Conservation (phyloP, 805 yeast species). For the Saccharomyces kudriavzevii region DNA sequence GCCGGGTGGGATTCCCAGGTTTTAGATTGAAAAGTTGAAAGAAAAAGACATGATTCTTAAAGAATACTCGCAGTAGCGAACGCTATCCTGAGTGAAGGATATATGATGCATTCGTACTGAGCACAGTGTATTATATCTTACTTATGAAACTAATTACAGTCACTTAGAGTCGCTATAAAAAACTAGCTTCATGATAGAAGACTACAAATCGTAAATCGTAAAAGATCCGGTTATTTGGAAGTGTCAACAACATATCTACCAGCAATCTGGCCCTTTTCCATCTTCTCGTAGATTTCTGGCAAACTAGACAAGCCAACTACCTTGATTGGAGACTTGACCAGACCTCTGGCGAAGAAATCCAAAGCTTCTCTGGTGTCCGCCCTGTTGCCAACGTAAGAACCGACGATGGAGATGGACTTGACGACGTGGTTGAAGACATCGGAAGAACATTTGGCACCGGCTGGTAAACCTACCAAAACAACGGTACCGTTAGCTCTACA, state of each 20-base stretch:
- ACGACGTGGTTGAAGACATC: conserved; percentile 44
- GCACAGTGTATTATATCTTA: not conserved
- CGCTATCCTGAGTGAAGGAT: no score
- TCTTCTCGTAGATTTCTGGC: conserved; percentile 59
- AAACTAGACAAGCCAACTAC: conserved; percentile 68
- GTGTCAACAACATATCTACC: conserved; percentile 87
- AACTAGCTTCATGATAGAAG: not conserved
- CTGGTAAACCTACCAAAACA: conserved; percentile 54
- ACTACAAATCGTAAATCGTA: not conserved
- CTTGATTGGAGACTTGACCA: conserved; percentile 65
- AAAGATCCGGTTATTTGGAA: conserved; percentile 35
- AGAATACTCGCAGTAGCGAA: no score
- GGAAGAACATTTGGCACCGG: conserved; percentile 40
- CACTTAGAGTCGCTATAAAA: not conserved
- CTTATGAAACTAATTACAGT: not conserved
- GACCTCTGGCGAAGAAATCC: conserved; percentile 65
- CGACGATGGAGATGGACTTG: conserved; percentile 39
- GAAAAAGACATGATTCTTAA: no score
- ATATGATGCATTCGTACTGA: not conserved
- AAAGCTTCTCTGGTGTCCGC: conserved; percentile 56
- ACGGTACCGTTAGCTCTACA: conserved; percentile 55
- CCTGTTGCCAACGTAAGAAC: conserved; percentile 46
- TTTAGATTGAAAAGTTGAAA: not conserved
- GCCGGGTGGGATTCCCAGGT: not conserved
- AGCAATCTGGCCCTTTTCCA: conserved; percentile 77